Evolutionary conservation across 2,329 filamentous ascomycete species (phyloP).

Genomic region (Neofusicoccum laricinum): DNA sequence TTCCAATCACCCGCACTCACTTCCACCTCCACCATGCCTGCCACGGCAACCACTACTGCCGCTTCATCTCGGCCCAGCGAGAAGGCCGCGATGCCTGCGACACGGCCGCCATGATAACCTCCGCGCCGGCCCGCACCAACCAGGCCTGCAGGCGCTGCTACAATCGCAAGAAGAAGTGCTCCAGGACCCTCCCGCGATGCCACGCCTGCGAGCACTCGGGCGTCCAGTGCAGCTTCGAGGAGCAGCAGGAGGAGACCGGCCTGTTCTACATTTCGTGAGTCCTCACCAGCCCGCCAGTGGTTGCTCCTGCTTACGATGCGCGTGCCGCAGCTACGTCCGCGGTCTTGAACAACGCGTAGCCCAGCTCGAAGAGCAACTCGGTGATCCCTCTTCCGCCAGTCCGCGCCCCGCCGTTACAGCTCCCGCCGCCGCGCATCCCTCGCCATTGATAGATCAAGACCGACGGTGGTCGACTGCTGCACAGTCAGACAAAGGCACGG

Average conservation of each 20-base stretch:
- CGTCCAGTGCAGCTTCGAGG: conserved; percentile 11
- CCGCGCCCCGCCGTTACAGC: neutral
- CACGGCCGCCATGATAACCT: conserved; percentile 3
- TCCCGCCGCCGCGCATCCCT: neutral
- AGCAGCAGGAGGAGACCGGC: conserved; percentile 1
- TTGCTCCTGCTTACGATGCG: neutral
- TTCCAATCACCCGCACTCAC: neutral
- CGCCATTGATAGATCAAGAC: neutral
- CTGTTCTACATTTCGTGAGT: conserved; percentile 6
- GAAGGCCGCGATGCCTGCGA: neutral
- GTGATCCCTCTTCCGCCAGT: neutral
- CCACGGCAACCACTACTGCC: neutral
- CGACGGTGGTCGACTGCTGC: neutral
- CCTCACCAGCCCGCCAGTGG: neutral
- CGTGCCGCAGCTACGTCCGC: neutral
- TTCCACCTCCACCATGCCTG: neutral
- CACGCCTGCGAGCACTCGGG: conserved; percentile 1
- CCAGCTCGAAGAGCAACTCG: conserved; percentile 1
- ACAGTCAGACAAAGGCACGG: neutral
- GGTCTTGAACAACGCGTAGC: conserved; percentile 1
- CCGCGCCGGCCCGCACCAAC: conserved; percentile 4
- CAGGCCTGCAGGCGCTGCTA: conserved; percentile 6
- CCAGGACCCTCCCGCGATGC: conserved; percentile 7
- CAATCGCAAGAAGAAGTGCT: conserved; percentile 13
- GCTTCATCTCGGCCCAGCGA: neutral